phyloP scores from a whole-genome alignment of 2,329 filamentous ascomycete species.

The Aspergillaceae sp. region DNA sequence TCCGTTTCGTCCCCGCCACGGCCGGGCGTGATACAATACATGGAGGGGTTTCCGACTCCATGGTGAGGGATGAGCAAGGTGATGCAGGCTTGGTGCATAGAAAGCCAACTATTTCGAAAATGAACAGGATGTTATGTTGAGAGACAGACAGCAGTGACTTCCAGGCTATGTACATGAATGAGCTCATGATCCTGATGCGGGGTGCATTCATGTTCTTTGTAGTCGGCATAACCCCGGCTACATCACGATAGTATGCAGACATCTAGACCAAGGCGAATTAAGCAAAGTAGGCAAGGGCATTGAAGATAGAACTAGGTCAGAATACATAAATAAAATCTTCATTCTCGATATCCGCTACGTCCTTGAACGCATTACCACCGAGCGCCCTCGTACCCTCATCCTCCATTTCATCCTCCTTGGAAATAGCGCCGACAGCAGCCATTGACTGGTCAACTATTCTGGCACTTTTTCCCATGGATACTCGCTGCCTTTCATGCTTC shows the following conservation, averaged over 20 bases:
- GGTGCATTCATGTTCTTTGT: too few relatives aligned
- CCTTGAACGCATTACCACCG: constrained; percentile 47
- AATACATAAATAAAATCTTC: constrained; percentile 57
- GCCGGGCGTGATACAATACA: constrained; percentile 9
- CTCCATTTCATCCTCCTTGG: constrained; percentile 16
- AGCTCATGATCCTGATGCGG: not conserved
- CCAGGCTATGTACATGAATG: not conserved
- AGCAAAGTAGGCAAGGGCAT: too few relatives aligned
- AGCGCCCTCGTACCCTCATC: constrained; percentile 19
- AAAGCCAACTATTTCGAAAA: not conserved
- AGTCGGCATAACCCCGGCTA: too few relatives aligned
- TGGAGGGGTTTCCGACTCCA: constrained; percentile 8
- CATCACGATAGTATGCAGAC: too few relatives aligned
- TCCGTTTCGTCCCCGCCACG: constrained; percentile 26
- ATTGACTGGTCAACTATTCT: constrained; percentile 53
- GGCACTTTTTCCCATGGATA: constrained; percentile 52
- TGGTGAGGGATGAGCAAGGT: too few relatives aligned
- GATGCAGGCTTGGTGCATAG: not conserved
- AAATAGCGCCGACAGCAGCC: constrained; percentile 30
- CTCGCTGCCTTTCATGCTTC: constrained; percentile 46
- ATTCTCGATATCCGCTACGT: constrained; percentile 53
- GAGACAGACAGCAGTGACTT: not conserved
- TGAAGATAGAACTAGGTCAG: constrained; percentile 11
- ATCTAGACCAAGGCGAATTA: too few relatives aligned
- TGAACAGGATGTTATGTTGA: too few relatives aligned